phyloP scores from a whole-genome alignment of 495 filamentous ascomycete genomes.

The Podospora australis region DNA sequence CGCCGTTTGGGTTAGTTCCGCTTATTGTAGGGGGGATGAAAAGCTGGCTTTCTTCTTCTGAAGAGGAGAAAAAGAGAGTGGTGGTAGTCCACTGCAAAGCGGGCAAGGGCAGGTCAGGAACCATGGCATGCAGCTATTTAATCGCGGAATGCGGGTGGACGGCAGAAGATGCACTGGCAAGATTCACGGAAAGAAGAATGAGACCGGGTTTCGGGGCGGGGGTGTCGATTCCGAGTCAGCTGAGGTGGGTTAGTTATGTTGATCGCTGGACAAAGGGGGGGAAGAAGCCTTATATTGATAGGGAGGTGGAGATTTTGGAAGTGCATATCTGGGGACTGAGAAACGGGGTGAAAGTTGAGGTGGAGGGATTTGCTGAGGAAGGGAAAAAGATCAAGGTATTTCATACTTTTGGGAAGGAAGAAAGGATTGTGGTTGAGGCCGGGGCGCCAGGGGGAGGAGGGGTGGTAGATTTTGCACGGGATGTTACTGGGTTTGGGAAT shows the following conservation, averaged over 20 bases:
- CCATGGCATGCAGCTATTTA: slow-evolving; percentile 76
- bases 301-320: slow-evolving; percentile 77
- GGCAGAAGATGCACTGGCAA: slow-evolving; percentile 64
- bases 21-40: slow-evolving; percentile 86
- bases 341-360: slow-evolving; percentile 78
- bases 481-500: slow-evolving; percentile 44
- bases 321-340: slow-evolving; percentile 85
- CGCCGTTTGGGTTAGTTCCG: slow-evolving; percentile 82
- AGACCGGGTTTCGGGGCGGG: slow-evolving; percentile 78
- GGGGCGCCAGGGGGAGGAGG: slow-evolving; percentile 40
- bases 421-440: slow-evolving; percentile 67
- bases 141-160: slow-evolving; percentile 88
- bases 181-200: slow-evolving; percentile 88
- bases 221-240: slow-evolving; percentile 88
- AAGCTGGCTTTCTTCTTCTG: slow-evolving; percentile 58
- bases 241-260: slow-evolving; percentile 84
- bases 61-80: slow-evolving; percentile 46
- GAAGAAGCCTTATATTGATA: slow-evolving; percentile 75
- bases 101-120: slow-evolving; percentile 92
- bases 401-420: slow-evolving; percentile 69
- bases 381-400: slow-evolving; percentile 79
- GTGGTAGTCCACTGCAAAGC: slow-evolving; percentile 96
- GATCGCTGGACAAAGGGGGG: slow-evolving; percentile 65
- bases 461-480: slow-evolving; percentile 44
- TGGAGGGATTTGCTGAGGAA: slow-evolving; percentile 81